A percentile compares a stretch with the other conserved stretches of the same genome.
phyloP scores from a whole-genome alignment of 257 asterid species.

The Solanum pimpinellifolium region DNA sequence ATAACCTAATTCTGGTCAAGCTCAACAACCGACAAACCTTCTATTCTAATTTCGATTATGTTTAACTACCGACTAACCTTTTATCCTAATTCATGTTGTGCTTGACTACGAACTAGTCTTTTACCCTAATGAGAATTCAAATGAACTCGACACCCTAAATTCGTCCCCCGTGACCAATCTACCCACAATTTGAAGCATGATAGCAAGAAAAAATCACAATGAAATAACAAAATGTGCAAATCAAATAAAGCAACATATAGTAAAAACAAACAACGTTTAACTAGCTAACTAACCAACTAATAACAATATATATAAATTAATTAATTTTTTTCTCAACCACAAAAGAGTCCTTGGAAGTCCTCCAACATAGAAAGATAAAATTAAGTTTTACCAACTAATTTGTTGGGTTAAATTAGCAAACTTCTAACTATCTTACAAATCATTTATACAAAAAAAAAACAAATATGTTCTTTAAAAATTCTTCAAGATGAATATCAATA shows the following conservation, averaged over 20 bases:
- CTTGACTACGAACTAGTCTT: no score
- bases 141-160: not conserved
- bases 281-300: not conserved
- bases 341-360: slow-evolving; percentile 4
- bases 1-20: not conserved
- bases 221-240: not conserved
- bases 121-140: not conserved
- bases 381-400: not conserved
- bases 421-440: not conserved
- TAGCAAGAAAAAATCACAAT: not conserved
- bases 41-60: no score
- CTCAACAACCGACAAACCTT: no score
- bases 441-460: not conserved
- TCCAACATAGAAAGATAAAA: slow-evolving; percentile 4
- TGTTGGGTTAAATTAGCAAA: not conserved
- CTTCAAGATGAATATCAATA: not conserved
- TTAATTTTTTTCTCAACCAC: not conserved
- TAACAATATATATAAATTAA: not conserved
- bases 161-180: not conserved
- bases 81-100: not conserved
- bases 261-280: no score
- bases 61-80: not conserved
- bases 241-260: no score
- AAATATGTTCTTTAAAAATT: not conserved
- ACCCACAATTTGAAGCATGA: not conserved